Conservation (phyloP, 192 early-diverging fungal species). For the Dimargaris cristalligena region DNA sequence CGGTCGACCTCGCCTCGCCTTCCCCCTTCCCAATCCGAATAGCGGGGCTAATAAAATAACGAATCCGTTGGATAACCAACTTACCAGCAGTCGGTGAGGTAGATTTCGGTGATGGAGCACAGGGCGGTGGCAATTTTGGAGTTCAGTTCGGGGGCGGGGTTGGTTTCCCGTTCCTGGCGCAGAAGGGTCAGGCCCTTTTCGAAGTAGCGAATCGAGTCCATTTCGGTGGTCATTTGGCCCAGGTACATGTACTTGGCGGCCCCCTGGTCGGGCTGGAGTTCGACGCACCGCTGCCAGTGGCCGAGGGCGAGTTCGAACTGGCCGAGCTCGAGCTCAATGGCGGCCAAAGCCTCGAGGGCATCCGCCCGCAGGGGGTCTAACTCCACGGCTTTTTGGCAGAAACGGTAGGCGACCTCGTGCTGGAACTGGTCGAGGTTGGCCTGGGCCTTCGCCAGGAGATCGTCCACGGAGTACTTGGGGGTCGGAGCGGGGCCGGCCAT, state of each 20-base stretch:
- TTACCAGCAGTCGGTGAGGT: constrained; percentile 95
- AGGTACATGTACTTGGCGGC: constrained; percentile 79
- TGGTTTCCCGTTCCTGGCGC: constrained; percentile 28
- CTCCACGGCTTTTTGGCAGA: constrained; percentile 47
- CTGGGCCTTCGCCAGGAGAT: constrained; percentile 41
- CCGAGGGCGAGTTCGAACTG: constrained; percentile 43
- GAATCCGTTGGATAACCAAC: neutral
- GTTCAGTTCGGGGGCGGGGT: constrained; percentile 21
- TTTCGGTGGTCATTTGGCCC: constrained; percentile 48
- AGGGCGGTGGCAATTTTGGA: constrained; percentile 67
- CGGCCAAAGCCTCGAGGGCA: constrained; percentile 50
- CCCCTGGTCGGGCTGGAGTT: constrained; percentile 45
- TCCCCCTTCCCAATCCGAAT: no score
- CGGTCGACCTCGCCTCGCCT: no score
- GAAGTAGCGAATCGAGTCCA: constrained; percentile 50
- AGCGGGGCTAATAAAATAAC: no score
- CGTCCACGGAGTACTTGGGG: constrained; percentile 33
- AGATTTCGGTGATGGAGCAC: constrained; percentile 92
- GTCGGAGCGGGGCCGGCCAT: no score
- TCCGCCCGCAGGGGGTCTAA: constrained; percentile 36
- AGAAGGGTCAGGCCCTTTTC: constrained; percentile 55
- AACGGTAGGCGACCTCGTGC: constrained; percentile 50
- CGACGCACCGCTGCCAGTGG: constrained; percentile 34
- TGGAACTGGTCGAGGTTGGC: constrained; percentile 60
- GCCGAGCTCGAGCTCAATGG: constrained; percentile 59